phyloP scores from a whole-genome alignment of 2,329 filamentous ascomycete genomes.

The Cercospora beticola region DNA sequence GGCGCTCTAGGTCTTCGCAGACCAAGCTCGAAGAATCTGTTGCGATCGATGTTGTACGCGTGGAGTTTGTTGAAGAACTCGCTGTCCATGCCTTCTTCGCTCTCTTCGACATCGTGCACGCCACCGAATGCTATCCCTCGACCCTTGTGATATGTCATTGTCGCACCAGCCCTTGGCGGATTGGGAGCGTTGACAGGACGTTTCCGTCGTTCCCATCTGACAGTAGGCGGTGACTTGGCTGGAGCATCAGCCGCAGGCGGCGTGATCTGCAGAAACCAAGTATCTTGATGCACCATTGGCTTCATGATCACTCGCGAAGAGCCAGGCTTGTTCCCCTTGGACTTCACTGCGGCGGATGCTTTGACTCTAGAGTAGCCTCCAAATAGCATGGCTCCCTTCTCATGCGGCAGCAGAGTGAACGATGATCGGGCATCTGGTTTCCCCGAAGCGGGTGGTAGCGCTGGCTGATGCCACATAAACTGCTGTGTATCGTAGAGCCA shows the following conservation, averaged over 20 bases:
- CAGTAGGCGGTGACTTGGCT: conserved; percentile 63
- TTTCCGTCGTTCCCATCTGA: conserved; percentile 92
- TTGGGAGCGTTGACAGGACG: conserved; percentile 84
- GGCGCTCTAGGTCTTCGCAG: conserved; percentile 67
- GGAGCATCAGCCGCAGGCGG: conserved; percentile 68
- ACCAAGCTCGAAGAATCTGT: conserved; percentile 83
- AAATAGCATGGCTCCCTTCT: conserved; percentile 83
- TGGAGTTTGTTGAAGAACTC: conserved; percentile 94
- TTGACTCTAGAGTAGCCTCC: conserved; percentile 95
- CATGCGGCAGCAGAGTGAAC: conserved; percentile 88
- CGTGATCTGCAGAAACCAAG: conserved; percentile 83
- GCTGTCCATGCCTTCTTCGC: conserved; percentile 81
- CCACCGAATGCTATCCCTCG: conserved; percentile 91
- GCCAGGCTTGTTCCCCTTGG: conserved; percentile 58
- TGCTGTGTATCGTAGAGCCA: conserved; percentile 94
- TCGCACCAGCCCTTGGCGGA: conserved; percentile 80
- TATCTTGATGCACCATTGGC: conserved; percentile 90
- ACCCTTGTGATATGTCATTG: conserved; percentile 92
- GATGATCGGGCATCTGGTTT: conserved; percentile 90
- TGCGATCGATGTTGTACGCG: conserved; percentile 93
- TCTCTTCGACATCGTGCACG: conserved; percentile 61
- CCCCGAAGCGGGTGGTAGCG: conserved; percentile 67
- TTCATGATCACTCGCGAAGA: conserved; percentile 71
- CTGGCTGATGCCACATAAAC: conserved; percentile 79
- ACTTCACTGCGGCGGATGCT: conserved; percentile 59